Conservation (phyloP, 2,329 filamentous ascomycete species). For the Aspergillus pseudonomiae region DNA sequence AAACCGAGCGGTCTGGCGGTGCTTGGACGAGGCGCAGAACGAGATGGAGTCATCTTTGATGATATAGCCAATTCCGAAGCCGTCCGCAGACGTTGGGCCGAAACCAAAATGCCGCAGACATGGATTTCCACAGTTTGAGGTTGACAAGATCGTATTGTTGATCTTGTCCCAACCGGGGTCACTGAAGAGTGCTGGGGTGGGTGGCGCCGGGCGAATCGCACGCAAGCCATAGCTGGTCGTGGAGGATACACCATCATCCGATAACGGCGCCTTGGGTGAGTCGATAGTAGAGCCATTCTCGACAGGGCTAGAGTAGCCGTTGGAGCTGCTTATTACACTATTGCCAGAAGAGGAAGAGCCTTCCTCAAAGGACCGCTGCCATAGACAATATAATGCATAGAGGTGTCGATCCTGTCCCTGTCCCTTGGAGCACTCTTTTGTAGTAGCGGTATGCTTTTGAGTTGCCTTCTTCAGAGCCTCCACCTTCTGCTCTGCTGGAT, state of each 20-base stretch:
- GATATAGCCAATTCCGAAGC: constrained; percentile 97
- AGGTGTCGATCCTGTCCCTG: constrained; percentile 91
- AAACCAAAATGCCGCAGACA: constrained; percentile 95
- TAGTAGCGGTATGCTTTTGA: constrained; percentile 76
- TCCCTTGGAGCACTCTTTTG: constrained; percentile 83
- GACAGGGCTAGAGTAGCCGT: constrained; percentile 65
- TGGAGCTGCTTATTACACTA: constrained; percentile 55
- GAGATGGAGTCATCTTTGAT: constrained; percentile 93
- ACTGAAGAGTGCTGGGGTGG: constrained; percentile 75
- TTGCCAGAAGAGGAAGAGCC: constrained; percentile 58
- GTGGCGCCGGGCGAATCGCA: constrained; percentile 47
- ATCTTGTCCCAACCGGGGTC: constrained; percentile 92
- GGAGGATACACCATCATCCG: constrained; percentile 47
- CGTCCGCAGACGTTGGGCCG: constrained; percentile 88
- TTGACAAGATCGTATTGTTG: constrained; percentile 91
- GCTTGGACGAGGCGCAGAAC: constrained; percentile 91
- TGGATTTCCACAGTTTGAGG: constrained; percentile 98
- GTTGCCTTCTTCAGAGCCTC: constrained; percentile 83
- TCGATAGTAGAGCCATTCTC: constrained; percentile 33
- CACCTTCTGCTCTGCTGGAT: constrained; percentile 79
- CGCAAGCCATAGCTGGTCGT: constrained; percentile 61
- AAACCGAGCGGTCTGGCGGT: constrained; percentile 88
- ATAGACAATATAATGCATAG: constrained; percentile 91
- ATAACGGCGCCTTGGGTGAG: constrained; percentile 41
- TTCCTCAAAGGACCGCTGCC: constrained; percentile 86